Base-by-base conservation (phyloP, 2,329 filamentous ascomycete genomes). In the Aspergillus ruber region DNA sequence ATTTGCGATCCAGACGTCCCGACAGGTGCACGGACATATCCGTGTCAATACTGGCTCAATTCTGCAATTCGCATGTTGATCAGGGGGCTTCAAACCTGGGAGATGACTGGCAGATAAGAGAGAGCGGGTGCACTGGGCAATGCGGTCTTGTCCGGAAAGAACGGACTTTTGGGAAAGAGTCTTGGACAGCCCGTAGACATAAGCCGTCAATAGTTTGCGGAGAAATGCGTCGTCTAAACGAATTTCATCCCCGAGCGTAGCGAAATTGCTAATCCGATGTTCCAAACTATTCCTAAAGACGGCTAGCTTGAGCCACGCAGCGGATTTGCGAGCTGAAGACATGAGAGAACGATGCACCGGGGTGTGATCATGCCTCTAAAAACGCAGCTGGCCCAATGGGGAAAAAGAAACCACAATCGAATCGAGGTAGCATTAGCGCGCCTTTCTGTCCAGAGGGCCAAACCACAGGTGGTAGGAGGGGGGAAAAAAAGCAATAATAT, bases 51-150 rank as follows among this genome's bases (percentile, higher is more conserved):
- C 36, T 9, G 25, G 25, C 6, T 8, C 17, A 29, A 13, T 10
- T 23, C n/a, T 25, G 40, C 25, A 42, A 25, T 9, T 33, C 25
- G 42, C 42, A 13, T 43, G 42, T 17, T 43, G 42, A 43, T 43
- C 42, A 33, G 27, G 42, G 27, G 25, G 10, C 25, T 29, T 12
- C 36, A 10, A 3, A 18, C 15, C 10, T 18, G 10, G 36, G 36
- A n/a, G 7, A 35, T 21, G 17, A 39, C 36, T 39, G 36, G 17
- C 7, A n/a, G 15, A 27, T 27, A 27, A 27, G 33, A 17, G 17
- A 10, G 17, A 10, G 17, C 33, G 33, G 18, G 39, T 4, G 13
- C 39, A 13, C 17, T 15, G 38, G 9, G 17, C 15, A 40, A 40
- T 40, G 38, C 33, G 9, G 33, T 17, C 33, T 29, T 18, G 33